Percentiles rank a stretch among this genome's conserved stretches.
These are phyloP conservation scores for Solanum hybrid DNA, from an alignment of 305 asterid genomes.

Conservation along the genomic window DNA sequence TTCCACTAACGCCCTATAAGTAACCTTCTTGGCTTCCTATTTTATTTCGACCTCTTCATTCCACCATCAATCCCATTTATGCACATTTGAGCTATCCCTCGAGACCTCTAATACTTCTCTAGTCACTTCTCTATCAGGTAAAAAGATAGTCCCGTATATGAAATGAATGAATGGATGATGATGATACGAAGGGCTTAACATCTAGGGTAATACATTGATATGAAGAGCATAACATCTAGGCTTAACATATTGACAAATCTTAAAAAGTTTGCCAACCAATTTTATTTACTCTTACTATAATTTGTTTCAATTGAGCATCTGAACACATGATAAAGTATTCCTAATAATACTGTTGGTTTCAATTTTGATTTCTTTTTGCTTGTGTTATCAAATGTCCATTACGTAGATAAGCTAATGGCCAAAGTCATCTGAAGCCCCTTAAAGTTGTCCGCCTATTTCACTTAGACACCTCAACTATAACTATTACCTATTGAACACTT, in stretches of 20 bases:
- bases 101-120: background rate
- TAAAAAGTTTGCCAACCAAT: background rate
- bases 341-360: no score
- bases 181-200: background rate
- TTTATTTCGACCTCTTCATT: background rate
- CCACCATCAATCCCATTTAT: background rate
- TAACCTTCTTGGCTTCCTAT: background rate
- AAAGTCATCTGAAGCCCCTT: no score
- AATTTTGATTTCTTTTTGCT: background rate
- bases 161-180: background rate
- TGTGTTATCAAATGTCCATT: background rate
- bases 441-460: no score
- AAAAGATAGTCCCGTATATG: background rate
- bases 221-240: background rate
- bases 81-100: background rate
- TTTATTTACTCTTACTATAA: no score
- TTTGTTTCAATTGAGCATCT: background rate
- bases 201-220: background rate
- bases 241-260: background rate
- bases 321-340: background rate
- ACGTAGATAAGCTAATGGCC: background rate
- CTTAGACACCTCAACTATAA: no score
- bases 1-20: background rate
- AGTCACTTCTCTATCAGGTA: background rate
- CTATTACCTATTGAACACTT: no score